Percentiles rank a stretch among this genome's conserved stretches.
phyloP scores from a whole-genome alignment of 306 rosid genomes.

The cucumber (Cucumis sativus) region Cucumber_9930_V3 NC_026657.2:5526501-5527000 shows the following conservation, averaged over 20 bases:
- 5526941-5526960: slow-evolving; percentile 50
- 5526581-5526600: slow-evolving; percentile 31
- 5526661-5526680: slow-evolving; percentile 48
- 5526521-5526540: slow-evolving; percentile 60
- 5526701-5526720: slow-evolving; percentile 9
- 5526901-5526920: slow-evolving; percentile 26
- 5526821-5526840: slow-evolving; percentile 22
- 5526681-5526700: slow-evolving; percentile 67
- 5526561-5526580: slow-evolving; percentile 34
- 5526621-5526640: not conserved
- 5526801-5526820: slow-evolving; percentile 26
- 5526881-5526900: slow-evolving; percentile 25
- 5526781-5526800: slow-evolving; percentile 43
- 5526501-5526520: slow-evolving; percentile 59
- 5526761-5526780: slow-evolving; percentile 19
- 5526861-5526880: slow-evolving; percentile 29
- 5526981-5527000: slow-evolving; percentile 40
- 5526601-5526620: too few relatives aligned
- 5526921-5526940: slow-evolving; percentile 56
- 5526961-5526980: slow-evolving; percentile 70
- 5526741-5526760: slow-evolving; percentile 14
- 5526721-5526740: slow-evolving; percentile 17
- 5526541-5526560: slow-evolving; percentile 66
- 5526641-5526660: slow-evolving; percentile 23
- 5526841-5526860: slow-evolving; percentile 31